phyloP scores from a whole-genome alignment of 148 eudicot species.

The Chenopodium suecicum region DNA sequence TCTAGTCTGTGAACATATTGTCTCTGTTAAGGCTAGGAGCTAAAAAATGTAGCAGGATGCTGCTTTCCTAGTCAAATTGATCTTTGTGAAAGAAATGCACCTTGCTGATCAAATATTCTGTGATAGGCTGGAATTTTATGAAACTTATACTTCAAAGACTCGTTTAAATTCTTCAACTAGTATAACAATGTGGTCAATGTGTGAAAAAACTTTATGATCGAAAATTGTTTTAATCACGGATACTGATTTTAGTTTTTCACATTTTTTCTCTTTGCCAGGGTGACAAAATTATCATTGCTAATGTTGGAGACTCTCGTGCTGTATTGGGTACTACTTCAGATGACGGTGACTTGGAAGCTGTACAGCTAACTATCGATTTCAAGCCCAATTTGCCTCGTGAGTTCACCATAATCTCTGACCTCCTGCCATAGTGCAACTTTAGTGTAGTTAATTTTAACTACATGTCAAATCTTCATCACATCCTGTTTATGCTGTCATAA shows the following conservation, averaged over 20 bases:
- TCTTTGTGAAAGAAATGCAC: background rate
- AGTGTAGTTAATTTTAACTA: background rate
- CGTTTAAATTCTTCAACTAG: background rate
- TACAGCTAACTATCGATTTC: conserved; percentile 85
- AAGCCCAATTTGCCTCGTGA: conserved; percentile 92
- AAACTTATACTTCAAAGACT: background rate
- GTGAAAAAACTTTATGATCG: background rate
- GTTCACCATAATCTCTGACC: conserved; percentile 28
- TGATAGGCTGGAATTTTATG: background rate
- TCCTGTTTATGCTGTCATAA: background rate
- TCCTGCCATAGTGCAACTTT: background rate
- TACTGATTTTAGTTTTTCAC: background rate
- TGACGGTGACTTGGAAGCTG: conserved; percentile 60
- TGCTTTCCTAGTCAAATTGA: background rate
- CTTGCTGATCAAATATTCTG: background rate
- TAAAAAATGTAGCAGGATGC: background rate
- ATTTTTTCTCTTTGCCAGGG: conserved; percentile 43
- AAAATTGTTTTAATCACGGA: background rate
- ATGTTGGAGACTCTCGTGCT: conserved; percentile 95
- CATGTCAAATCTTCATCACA: background rate
- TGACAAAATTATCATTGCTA: conserved; percentile 60
- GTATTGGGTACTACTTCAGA: conserved; percentile 79
- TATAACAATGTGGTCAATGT: background rate
- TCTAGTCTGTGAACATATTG: conserved; percentile 17
- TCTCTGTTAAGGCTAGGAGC: conserved; percentile 15